Evolutionary conservation across 768 basidiomycete species (phyloP), one percentile per base, ranked within the genome.

Genomic region (Lentinula lateritia): DNA sequence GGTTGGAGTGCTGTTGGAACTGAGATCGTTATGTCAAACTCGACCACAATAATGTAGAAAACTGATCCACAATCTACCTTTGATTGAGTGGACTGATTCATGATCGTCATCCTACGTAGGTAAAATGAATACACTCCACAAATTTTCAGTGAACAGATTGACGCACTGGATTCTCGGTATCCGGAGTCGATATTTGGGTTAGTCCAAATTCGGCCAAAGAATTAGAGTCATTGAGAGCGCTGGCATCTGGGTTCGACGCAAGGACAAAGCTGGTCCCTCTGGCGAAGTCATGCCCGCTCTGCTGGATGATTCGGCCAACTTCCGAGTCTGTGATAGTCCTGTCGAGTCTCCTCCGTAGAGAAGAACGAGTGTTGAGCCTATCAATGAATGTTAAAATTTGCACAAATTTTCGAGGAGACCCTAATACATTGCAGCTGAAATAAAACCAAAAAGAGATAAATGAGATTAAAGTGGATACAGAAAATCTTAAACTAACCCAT

Each of bases 241-340:
- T 35, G 9, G 28, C n/a, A 16, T 36, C 53, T 20, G n/a, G 15
- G 18, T 18, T 41, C 23, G 35, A 41, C 10, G 10, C 39, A 12
- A 39, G 23, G 13, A 43, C 56, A 46, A 45, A 58, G 28, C 45
- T 46, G 12, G 56, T 46, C 34, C 56, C 42, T 34, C 42, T 43
- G 42, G 42, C 56, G 38, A 43, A 23, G 12, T 23, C 45, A 32
- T 20, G 42, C 15, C 45, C 56, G 16, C 45, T 43, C 8, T 20
- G 53, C 9, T 41, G 56, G n/a, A 58, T 39, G 12, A 58, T 45
- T 6, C 42, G 23, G 16, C 56, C 41, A 46, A 58, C 56, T 34
- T 58, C 56, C 5, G 56, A 43, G 42, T 58, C 56, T 2, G 56
- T 58, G 23, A 58, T 58, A 35, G 56, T 58, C 39, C 56, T 43